Evolutionary conservation across 768 basidiomycete genomes (phyloP), one percentile per base, ranked within the genome.

Genomic region (Leccinellum albellum): DNA sequence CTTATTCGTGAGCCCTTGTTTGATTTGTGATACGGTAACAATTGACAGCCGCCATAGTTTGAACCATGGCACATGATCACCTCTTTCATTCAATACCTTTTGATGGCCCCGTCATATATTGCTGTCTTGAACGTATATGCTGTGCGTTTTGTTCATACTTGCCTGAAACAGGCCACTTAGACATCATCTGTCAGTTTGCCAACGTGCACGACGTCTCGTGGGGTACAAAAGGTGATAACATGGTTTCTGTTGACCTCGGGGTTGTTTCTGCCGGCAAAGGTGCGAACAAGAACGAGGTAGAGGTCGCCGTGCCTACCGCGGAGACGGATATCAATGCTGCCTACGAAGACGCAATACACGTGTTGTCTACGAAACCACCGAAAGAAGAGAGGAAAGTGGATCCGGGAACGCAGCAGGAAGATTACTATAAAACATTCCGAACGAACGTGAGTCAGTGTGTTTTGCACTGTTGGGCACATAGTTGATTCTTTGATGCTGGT

Each of bases 31-130:
- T 6, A 7, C 28, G 49, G 6, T 21, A 50, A 21, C 45, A 29
- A 58, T 44, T 46, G 33, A 49, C 47, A 10, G 35, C 29, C n/a
- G 14, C 53, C 52, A 3, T 67, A 96, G 86, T 86, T 97, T 64
- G 94, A 98, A 63, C 96, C 96, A 2, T 97, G 94, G 93, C 97
- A 99, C 70, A 91, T 99, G 93, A 79, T 99, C 66, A 98, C 97
- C 0, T 92, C 89, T 6, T 95, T 98, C 74, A 26, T 94, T n/a
- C 96, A 94, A 70, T 96, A 95, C 67, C 71, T 90, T 23, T 80
- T 97, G 59, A 85, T 98, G 79, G 91, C 94, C 0, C 96, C 96
- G 3, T 93, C 93, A 0, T 98, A 95, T 65, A 96, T 96, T 68
- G 83, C 88, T 54, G 91, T 98, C 13, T 79, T 98, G 53, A 96